Base-by-base conservation (phyloP, 371 early-diverging fungal species). In the Mortierella sp. region DNA sequence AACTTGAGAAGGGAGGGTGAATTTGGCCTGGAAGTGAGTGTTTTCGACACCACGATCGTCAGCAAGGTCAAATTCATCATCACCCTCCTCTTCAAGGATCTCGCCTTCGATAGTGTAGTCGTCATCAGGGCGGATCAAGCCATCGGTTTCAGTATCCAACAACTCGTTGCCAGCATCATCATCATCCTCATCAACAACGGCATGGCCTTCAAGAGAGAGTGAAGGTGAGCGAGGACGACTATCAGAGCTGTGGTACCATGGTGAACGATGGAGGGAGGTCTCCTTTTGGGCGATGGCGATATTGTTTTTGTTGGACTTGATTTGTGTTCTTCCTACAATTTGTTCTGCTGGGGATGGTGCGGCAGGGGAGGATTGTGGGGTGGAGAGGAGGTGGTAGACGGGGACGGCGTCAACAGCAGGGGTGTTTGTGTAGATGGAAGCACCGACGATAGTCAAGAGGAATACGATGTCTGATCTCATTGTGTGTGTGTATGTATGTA, bases 91-190 rank as follows among this genome's bases (percentile, higher is more conserved):
- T 47, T 78, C 78, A 1, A 78, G 55, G 60, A 70, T 54, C 64
- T 73, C 35, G 14, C 78, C 78, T 54, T 78, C 78, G 43, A 78
- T 78, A 4, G 78, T 78, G 24, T 78, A 73, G n/a, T 78, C 78
- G 2, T 70, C 78, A 30, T 78, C 79, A 28, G 74, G 74, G 5
- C 63, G 58, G 5, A 59, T 24, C n/a, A 64, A 54, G 4, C 64
- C 70, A 5, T 78, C 78, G n/a, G 49, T 32, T 32, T 78, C 79
- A 0, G 71, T 74, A 45, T 78, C 79, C 51, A 78, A 47, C 55
- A 78, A 22, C 71, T 78, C 79, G 65, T 78, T 78, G 0, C 79
- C 79, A 26, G 60, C 71, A 73, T 78, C 79, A 39, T 78, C 79
- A 39, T 78, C 79, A 14, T 78, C 71, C 2, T 73, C 74, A 37